phyloP scores from a whole-genome alignment of 1,284 basidiomycete genomes.

The Flammula alnicola region DNA sequence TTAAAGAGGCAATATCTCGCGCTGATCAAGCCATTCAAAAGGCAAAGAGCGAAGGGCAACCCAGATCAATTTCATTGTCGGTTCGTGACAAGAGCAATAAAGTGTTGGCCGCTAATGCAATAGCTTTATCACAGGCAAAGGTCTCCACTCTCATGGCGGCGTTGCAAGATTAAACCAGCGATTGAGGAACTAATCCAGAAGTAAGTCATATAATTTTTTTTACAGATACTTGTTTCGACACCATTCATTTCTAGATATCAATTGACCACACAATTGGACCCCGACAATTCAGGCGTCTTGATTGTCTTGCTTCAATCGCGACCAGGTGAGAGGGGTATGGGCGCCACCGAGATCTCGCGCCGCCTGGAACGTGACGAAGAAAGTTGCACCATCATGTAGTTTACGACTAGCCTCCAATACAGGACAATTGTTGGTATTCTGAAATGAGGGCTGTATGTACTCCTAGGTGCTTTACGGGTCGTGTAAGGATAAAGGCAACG shows the following conservation, averaged over 20 bases:
- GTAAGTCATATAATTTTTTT: conserved; percentile 42
- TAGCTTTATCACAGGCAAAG: conserved; percentile 57
- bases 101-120: background rate
- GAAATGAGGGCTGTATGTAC: background rate
- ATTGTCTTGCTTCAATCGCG: conserved; percentile 72
- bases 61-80: conserved; percentile 88
- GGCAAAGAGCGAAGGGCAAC: conserved; percentile 69
- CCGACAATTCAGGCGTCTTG: conserved; percentile 84
- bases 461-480: too few species aligned
- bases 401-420: too few species aligned
- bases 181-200: conserved; percentile 88
- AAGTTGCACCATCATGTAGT: conserved; percentile 75
- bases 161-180: conserved; percentile 93
- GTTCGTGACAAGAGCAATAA: conserved; percentile 45
- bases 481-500: too few species aligned
- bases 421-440: background rate
- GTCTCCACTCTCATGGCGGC: conserved; percentile 83
- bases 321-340: conserved; percentile 47
- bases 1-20: conserved; percentile 86
- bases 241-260: conserved; percentile 57
- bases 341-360: conserved; percentile 63
- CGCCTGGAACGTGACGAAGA: conserved; percentile 59
- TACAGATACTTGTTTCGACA: background rate
- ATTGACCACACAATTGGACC: conserved; percentile 80
- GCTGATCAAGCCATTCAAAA: conserved; percentile 73